These are phyloP conservation scores for Kuraishia capsulata DNA, from an alignment of 805 yeast genomes.

Conservation along the genomic window DNA sequence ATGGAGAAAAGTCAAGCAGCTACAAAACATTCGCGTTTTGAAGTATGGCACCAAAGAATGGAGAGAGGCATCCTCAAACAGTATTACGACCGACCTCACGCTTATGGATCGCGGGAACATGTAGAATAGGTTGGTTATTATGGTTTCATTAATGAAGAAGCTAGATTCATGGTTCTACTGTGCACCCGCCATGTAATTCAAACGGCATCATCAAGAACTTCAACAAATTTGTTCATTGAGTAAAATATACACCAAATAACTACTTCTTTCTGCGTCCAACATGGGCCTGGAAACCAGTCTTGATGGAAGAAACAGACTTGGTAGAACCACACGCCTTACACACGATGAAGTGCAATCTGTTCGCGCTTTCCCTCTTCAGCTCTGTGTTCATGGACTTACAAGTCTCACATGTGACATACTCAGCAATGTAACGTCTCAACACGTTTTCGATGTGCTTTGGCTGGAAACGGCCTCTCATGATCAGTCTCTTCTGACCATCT, in stretches of 20 bases:
- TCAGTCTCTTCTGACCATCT: conserved; percentile 95
- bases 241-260: too few species aligned
- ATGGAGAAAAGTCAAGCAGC: conserved; percentile 20
- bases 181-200: too few species aligned
- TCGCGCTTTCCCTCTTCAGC: conserved; percentile 88
- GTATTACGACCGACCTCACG: too few species aligned
- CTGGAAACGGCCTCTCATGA: conserved; percentile 96
- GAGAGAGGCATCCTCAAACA: background rate
- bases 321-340: conserved; percentile 98
- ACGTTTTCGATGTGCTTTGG: conserved; percentile 97
- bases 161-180: too few species aligned
- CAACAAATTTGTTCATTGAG: too few species aligned
- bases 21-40: conserved; percentile 9
- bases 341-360: conserved; percentile 94
- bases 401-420: conserved; percentile 97
- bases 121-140: too few species aligned
- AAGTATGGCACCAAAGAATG: conserved; percentile 1
- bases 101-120: too few species aligned
- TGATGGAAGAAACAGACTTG: conserved; percentile 92
- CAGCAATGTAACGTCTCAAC: conserved; percentile 90
- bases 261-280: conserved; percentile 78
- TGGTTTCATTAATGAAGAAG: too few species aligned
- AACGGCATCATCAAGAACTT: too few species aligned
- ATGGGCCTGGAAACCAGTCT: conserved; percentile 99
- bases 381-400: conserved; percentile 97